These are phyloP conservation scores for Boehmeria nivea DNA, from an alignment of 306 rosid species.

Conservation along the genomic window DNA sequence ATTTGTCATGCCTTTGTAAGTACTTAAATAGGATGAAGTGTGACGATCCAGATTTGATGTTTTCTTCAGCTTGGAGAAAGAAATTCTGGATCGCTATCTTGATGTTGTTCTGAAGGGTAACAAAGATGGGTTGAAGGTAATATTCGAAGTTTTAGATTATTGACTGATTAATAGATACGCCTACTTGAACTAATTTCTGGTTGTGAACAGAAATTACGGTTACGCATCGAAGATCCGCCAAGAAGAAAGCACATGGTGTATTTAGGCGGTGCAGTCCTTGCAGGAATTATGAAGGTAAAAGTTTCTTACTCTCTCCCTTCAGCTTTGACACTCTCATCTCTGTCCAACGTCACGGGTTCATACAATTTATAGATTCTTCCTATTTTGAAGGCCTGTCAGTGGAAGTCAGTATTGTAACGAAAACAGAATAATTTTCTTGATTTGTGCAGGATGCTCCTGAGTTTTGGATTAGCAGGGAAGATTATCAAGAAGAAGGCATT, in stretches of 20 bases:
- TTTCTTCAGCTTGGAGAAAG: constrained; percentile 87
- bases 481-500: constrained; percentile 94
- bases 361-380: too few relatives aligned
- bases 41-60: background rate
- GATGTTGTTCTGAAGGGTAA: constrained; percentile 91
- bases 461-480: constrained; percentile 96
- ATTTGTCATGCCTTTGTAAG: background rate
- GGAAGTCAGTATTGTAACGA: constrained; percentile 12
- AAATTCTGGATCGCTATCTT: constrained; percentile 87
- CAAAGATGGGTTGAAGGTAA: constrained; percentile 92
- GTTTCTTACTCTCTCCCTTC: background rate
- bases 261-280: constrained; percentile 99
- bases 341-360: background rate
- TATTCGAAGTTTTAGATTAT: constrained; percentile 10
- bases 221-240: constrained; percentile 96
- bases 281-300: constrained; percentile 93
- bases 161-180: too few relatives aligned
- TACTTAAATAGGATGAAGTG: background rate
- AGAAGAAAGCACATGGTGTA: constrained; percentile 99
- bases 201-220: constrained; percentile 61
- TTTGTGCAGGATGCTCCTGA: constrained; percentile 86
- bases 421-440: constrained; percentile 29
- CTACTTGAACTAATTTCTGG: too few relatives aligned
- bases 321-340: background rate
- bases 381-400: background rate